These are phyloP conservation scores for Furcasterigmium sp. DNA, from an alignment of 2,329 filamentous ascomycete species.

Conservation along the genomic window DNA sequence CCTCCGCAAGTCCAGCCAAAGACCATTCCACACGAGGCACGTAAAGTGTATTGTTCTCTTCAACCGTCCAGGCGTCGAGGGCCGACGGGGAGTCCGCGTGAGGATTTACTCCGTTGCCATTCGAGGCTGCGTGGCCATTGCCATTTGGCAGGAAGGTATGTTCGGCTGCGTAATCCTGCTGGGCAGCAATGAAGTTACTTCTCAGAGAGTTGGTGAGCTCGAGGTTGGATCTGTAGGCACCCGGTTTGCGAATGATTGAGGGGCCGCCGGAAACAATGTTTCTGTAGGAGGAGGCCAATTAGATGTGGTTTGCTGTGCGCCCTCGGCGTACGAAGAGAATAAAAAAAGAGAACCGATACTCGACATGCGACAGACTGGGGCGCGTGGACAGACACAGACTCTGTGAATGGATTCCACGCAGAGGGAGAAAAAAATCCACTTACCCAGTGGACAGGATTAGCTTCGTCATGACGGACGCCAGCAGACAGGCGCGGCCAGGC, in stretches of 20 bases:
- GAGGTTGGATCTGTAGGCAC: constrained; percentile 80
- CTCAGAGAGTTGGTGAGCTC: constrained; percentile 87
- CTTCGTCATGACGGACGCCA: constrained; percentile 55
- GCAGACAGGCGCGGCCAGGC: constrained; percentile 2
- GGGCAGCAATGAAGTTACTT: constrained; percentile 72
- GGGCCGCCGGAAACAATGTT: constrained; percentile 84
- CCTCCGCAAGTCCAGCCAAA: constrained; percentile 69
- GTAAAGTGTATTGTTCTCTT: constrained; percentile 55
- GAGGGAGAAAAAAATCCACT: too few relatives aligned
- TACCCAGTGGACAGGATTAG: constrained; percentile 82
- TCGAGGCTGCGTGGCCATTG: constrained; percentile 15
- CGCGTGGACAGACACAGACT: background rate
- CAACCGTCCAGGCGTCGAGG: constrained; percentile 59
- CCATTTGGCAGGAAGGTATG: constrained; percentile 21
- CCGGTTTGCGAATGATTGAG: constrained; percentile 75
- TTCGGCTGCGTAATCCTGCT: constrained; percentile 49
- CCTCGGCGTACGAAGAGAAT: background rate
- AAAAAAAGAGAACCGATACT: background rate
- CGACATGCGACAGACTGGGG: too few relatives aligned
- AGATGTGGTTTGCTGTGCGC: constrained; percentile 6
- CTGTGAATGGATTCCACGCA: too few relatives aligned
- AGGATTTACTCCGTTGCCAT: constrained; percentile 21
- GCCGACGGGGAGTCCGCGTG: constrained; percentile 15
- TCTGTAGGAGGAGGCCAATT: constrained; percentile 26
- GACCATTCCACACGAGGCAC: constrained; percentile 75